Evolutionary conservation across 2,329 filamentous ascomycete genomes (phyloP).

Genomic region (Fusarium acutatum): DNA sequence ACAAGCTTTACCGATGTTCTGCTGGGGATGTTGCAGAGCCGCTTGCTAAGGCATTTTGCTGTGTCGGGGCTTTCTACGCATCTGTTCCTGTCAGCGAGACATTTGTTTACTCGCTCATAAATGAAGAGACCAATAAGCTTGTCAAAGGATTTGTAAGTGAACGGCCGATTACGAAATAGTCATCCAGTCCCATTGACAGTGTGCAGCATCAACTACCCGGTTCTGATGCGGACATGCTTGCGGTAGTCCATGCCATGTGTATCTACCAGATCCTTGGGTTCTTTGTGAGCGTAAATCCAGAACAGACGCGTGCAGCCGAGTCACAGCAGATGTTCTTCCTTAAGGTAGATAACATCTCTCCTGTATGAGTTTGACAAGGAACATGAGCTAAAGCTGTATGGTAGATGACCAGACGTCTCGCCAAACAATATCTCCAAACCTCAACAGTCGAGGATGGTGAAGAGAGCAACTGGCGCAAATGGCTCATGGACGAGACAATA

Average conservation of each 20-base stretch:
- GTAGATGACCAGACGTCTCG: not conserved
- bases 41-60: not conserved
- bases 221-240: not conserved
- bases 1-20: not conserved
- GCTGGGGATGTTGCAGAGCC: not conserved
- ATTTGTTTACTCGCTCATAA: not conserved
- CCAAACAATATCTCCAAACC: not conserved
- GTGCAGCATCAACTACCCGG: not conserved
- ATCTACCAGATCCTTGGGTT: not conserved
- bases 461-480: not conserved
- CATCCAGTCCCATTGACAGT: fast-evolving
- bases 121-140: not conserved
- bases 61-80: not conserved
- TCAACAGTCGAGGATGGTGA: not conserved
- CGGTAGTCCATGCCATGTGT: not conserved
- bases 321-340: not conserved
- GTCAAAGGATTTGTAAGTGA: not conserved
- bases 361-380: fast-evolving
- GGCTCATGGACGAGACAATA: not conserved
- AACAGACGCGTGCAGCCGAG: not conserved
- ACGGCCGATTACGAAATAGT: fast-evolving
- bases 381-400: fast-evolving
- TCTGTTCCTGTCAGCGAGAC: not conserved
- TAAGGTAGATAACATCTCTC: not conserved
- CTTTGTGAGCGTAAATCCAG: not conserved